Evolutionary conservation across 2,329 filamentous ascomycete species (phyloP).

Genomic region (Aureobasidium sp.): DNA sequence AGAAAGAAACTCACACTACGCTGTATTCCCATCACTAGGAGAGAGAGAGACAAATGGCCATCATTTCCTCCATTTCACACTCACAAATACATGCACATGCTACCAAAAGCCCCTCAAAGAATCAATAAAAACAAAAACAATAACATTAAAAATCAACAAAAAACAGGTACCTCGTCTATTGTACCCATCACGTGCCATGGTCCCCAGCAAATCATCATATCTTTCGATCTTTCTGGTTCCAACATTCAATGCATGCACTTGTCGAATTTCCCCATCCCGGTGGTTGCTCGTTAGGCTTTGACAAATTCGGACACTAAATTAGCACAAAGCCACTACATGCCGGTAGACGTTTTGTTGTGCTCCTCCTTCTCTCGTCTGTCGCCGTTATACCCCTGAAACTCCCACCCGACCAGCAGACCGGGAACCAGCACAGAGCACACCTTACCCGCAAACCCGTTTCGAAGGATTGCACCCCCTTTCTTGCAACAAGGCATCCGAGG

Average conservation of each 20-base stretch:
- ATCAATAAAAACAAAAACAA: not conserved
- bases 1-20: no score
- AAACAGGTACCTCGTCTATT: not conserved
- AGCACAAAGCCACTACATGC: not conserved
- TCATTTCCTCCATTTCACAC: not conserved
- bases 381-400: not conserved
- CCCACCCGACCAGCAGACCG: not conserved
- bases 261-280: not conserved
- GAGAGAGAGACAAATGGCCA: not conserved
- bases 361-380: not conserved
- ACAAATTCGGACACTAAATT: not conserved
- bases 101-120: not conserved
- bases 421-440: not conserved
- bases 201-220: not conserved
- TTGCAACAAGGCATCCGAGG: not conserved
- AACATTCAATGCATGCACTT: not conserved
- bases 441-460: not conserved
- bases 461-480: not conserved
- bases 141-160: not conserved
- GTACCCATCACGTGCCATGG: not conserved
- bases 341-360: not conserved
- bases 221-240: not conserved
- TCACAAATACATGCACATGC: not conserved
- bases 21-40: no score
- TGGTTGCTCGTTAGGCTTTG: not conserved